These are phyloP conservation scores for Hypomontagnella monticulosa DNA, from an alignment of 495 filamentous ascomycete genomes.

Conservation along the genomic window DNA sequence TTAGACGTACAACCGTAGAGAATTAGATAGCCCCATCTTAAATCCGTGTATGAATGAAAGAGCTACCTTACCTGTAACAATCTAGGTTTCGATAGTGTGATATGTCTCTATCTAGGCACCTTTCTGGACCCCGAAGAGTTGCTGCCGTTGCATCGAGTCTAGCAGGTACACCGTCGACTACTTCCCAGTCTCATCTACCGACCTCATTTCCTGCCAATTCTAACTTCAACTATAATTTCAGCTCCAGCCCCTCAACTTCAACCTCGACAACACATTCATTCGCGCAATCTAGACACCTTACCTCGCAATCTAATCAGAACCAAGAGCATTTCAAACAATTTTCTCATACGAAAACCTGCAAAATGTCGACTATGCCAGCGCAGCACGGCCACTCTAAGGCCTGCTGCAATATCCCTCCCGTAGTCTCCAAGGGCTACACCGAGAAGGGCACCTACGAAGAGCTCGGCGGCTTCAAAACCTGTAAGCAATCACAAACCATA, in stretches of 20 bases:
- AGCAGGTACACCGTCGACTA: slow-evolving; percentile 16
- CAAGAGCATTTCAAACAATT: slow-evolving; percentile 13
- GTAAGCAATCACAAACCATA: slow-evolving; percentile 50
- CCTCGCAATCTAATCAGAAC: slow-evolving; percentile 12
- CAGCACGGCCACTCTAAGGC: slow-evolving; percentile 67
- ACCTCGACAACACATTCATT: background rate
- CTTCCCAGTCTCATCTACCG: slow-evolving; percentile 8
- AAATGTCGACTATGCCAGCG: slow-evolving; percentile 62
- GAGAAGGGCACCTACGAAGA: slow-evolving; percentile 72
- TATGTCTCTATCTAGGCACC: slow-evolving; percentile 33
- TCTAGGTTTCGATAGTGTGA: background rate
- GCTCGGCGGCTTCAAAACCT: slow-evolving; percentile 74
- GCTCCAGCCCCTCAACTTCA: slow-evolving; percentile 1
- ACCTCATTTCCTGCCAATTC: slow-evolving; percentile 16
- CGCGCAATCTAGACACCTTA: slow-evolving; percentile 3
- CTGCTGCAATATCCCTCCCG: slow-evolving; percentile 78
- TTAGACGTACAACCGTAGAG: too few relatives aligned
- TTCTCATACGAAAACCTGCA: slow-evolving; percentile 41
- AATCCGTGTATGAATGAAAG: too few relatives aligned
- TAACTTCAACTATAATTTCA: background rate
- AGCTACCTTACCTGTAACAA: too few relatives aligned
- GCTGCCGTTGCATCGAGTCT: slow-evolving; percentile 25
- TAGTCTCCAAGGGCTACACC: slow-evolving; percentile 67
- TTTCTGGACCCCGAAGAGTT: slow-evolving; percentile 40
- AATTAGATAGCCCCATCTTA: too few relatives aligned